Evolutionary conservation across 2,329 filamentous ascomycete species (phyloP), one percentile per base, ranked within the genome.

Genomic region (Periconia sp.): DNA sequence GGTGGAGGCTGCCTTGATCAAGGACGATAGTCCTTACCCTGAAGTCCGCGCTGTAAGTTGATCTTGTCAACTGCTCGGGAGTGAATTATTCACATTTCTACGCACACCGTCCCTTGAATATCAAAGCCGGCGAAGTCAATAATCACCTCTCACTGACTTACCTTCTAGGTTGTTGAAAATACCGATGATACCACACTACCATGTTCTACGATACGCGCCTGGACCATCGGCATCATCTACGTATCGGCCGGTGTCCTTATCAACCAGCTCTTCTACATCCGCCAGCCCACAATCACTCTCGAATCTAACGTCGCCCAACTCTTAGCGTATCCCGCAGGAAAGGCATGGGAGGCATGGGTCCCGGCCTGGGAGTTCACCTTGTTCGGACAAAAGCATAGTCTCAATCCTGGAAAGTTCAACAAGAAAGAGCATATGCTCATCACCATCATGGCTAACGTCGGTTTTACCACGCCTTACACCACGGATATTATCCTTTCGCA

Each of bases 401-500:
- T 85, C 33, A 79, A 79, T 78, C 70, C 83, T 0, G 82, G 82
- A 17, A 80, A 77, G 18, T 86, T 85, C 72, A 86, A 85, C 70
- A 81, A 79, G 68, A 86, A 85, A 73, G 83, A 86, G 64, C 83
- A 85, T 62, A 81, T 84, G 47, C 73, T 85, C 40, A 84, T 85
- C 60, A 82, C 85, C 20, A 81, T 84, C 66, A 86, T 87, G 84
- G 85, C 83, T 1, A 85, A 85, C 67, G 83, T 85, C 62, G 73
- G 81, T 6, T 69, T 67, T 37, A 63, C 64, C n/a, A 62, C 70
- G 6, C 86, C 87, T 3, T 91, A 91, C 62, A 87, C 87, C 1
- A 91, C 88, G 1, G 88, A 91, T 60, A 86, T 90, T 30, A 82
- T 92, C 43, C 77, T 90, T 2, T 88, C 88, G 0, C 87, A 90